A percentile compares a stretch with the other conserved stretches of the same genome.
Conservation (phyloP, 306 rosid genomes). For the Glycine soja region DNA sequence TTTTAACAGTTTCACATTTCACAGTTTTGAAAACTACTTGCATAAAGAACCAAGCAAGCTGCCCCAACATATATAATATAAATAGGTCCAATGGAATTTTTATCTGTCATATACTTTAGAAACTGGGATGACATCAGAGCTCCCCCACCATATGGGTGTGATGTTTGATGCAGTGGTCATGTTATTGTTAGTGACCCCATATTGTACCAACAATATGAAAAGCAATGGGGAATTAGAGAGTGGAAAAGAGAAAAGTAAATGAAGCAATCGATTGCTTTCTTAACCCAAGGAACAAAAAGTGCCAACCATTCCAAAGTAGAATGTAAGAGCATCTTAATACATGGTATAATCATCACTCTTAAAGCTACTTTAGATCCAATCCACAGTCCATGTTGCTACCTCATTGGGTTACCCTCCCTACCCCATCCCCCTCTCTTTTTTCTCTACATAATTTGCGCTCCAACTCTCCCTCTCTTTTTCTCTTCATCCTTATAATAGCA, state of each 20-base stretch:
- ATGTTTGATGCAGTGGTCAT: constrained; percentile 21
- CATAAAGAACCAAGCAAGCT: background rate
- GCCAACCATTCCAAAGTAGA: constrained; percentile 67
- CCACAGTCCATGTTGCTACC: constrained; percentile 28
- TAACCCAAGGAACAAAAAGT: constrained; percentile 61
- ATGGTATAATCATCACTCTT: constrained; percentile 68
- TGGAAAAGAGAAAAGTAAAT: constrained; percentile 40
- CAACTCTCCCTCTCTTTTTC: constrained; percentile 37
- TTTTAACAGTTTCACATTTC: background rate
- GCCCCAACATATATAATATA: background rate
- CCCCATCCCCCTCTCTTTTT: constrained; percentile 11
- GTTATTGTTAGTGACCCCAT: constrained; percentile 31
- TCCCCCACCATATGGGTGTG: constrained; percentile 39
- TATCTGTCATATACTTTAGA: constrained; percentile 28
- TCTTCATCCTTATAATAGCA: constrained; percentile 55
- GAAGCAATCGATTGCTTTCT: constrained; percentile 54
- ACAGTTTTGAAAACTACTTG: background rate
- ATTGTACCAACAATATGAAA: constrained; percentile 25
- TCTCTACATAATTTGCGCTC: constrained; percentile 43
- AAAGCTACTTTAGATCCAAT: constrained; percentile 68
- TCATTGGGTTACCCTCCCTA: constrained; percentile 18
- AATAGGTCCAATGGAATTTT: background rate
- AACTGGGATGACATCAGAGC: constrained; percentile 27
- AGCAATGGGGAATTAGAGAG: constrained; percentile 35
- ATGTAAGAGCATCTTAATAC: constrained; percentile 67